Base-by-base conservation (phyloP, 768 basidiomycete species). In the Galerina sulciceps region DNA sequence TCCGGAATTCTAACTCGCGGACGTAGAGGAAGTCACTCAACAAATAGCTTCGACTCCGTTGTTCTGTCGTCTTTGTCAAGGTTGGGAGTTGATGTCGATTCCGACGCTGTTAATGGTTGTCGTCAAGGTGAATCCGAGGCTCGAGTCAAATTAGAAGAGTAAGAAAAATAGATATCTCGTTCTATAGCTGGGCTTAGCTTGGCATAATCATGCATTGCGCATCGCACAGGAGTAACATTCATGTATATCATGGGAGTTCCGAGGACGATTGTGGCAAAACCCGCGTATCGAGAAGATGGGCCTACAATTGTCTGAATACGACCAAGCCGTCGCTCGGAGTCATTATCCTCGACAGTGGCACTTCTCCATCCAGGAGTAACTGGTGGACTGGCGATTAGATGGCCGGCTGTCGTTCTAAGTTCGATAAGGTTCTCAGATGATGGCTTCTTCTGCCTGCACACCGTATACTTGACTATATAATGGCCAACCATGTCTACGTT, bases 1-100 rank as follows among this genome's bases (percentile, higher is more conserved):
- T 71, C 70, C 34, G 77, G 79, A 42, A 67, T 80, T 47, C 63
- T 76, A n/a, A 60, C 69, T 13, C 67, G 66, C 50, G 69, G 71
- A 40, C 64, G 64, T 42, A 61, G 65, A 48, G 59, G 64, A 46
- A 55, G 63, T 35, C 58, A 51, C 13, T 45, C 52, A 34, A 44
- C 48, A 34, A 56, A 61, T 52, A 55, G 56, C 44, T n/a, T 66
- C 43, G 63, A 67, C 55, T 38, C 56, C 40, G 63, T 70, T 20
- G 57, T 79, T 15, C 65, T 72, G 50, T 63, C 66, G 45, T 69
- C 69, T 60, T 66, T 79, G 31, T 68, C 73, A 20, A 65, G 66
- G 51, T 59, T 75, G 20, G 73, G 76, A 20, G 65, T 69, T 48
- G 58, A 47, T 44, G 58, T 58, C 17, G 65, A 62, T 44, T 15